A percentile compares a stretch with the other conserved stretches of the same genome.
phyloP scores from a whole-genome alignment of 2,329 filamentous ascomycete species.

The Pseudogymnoascus sp. region DNA sequence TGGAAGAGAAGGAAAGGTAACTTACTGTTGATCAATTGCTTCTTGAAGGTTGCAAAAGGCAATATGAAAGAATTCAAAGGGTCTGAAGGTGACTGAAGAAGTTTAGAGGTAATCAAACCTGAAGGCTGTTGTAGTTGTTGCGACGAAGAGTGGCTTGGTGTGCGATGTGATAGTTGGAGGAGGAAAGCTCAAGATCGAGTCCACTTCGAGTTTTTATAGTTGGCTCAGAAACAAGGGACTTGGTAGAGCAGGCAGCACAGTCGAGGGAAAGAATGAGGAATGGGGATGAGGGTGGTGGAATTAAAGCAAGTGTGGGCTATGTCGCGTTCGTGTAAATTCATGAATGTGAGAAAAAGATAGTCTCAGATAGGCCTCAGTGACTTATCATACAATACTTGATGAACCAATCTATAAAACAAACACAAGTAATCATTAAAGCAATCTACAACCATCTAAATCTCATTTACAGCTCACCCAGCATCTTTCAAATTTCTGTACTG shows the following conservation, averaged over 20 bases:
- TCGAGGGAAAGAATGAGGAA: not conserved
- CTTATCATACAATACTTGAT: not conserved
- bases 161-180: not conserved
- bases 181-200: not conserved
- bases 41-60: not conserved
- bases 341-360: slow-evolving; percentile 5
- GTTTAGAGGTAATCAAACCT: not conserved
- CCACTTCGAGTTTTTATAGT: not conserved
- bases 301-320: not conserved
- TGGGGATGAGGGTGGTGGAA: not conserved
- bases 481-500: not conserved
- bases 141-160: not conserved
- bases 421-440: not conserved
- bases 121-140: not conserved
- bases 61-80: not conserved
- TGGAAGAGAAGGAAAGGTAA: not conserved
- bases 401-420: not conserved
- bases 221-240: not conserved
- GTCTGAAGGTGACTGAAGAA: not conserved
- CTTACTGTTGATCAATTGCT: not conserved
- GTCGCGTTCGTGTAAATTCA: not conserved
- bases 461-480: not conserved
- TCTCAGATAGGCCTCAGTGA: not conserved
- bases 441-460: not conserved
- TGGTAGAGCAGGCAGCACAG: not conserved